Evolutionary conservation across 495 filamentous ascomycete species (phyloP), one percentile per base, ranked within the genome.

Genomic region (Xeromyces bisporus): DNA sequence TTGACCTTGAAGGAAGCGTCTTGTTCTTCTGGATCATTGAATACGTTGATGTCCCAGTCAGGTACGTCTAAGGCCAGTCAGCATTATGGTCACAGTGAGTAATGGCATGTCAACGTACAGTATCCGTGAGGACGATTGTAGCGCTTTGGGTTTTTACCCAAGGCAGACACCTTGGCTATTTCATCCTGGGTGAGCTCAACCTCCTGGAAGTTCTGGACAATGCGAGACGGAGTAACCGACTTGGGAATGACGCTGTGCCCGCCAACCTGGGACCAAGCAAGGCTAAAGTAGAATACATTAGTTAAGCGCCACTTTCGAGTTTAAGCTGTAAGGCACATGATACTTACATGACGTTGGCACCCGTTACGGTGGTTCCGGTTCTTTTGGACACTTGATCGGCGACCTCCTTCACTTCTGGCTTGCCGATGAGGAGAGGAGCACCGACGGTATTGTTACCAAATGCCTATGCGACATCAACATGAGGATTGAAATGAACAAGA

Each of bases 181-280:
- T 66, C 57, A 30, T 63, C 57, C 18, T 55, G 35, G 1, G 60
- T 49, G 28, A 67, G 52, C 39, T 58, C 53, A 17, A 62, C 39
- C 47, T 65, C 61, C 45, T 60, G 46, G 50, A 65, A 64, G 56
- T 65, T 65, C 35, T 54, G 53, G 34, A 34, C 41, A 28, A 64
- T 65, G 33, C 61, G 59, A 18, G 56, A 57, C 14, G 58, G 42
- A 11, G 58, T 65, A 21, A 64, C 51, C 14, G 59, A 63, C 51
- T 65, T 65, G 40, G 61, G 61, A 41, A 65, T 65, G 38, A 65
- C 61, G 36, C 55, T 60, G 49, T 59, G 48, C 29, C 59, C 61
- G 23, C 58, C 59, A 9, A 57, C 47, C 39, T 61, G 55, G 34
- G 58, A 64, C 60, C 59, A 62, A 45, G 55, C 57, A 31, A 62